Evolutionary conservation across 2,329 filamentous ascomycete genomes (phyloP), one percentile per base, ranked within the genome.

Genomic region (Penicillium freii): DNA sequence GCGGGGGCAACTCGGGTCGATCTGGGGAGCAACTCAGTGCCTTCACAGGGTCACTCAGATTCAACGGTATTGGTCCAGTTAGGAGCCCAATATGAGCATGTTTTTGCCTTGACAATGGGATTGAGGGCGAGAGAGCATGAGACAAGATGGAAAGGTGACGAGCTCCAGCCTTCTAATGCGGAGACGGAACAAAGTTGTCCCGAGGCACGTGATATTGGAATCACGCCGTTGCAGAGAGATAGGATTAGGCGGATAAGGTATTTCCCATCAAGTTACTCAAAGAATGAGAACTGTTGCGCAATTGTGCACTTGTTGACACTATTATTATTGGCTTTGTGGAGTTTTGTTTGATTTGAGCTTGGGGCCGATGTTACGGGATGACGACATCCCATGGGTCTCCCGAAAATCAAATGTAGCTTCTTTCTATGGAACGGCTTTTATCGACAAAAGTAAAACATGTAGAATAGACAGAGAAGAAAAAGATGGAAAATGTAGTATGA

Each of bases 131-230:
- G 7, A 19, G 34, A 55, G 3, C 17, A 44, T 43, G 27, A 51
- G 58, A 59, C 46, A 45, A 61, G 57, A 54, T 51, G 46, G 45
- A 51, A 57, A 52, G 49, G 39, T 45, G 25, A 50, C 9, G 53
- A 65, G 56, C 59, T 64, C 59, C 58, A 59, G 48, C 59, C 57
- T 61, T 58, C 47, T 52, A 57, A 63, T 64, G 62, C 62, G 61
- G 63, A 66, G 60, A 60, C 55, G 63, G 59, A 65, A 61, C 52
- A 66, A 61, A 51, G 44, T 60, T 59, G 25, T 17, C 40, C 64
- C 63, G 48, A 21, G n/a, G 1, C 64, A 66, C 61, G 60, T 66
- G 64, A 64, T 13, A 2, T 10, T 4, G 1, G 2, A 11, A 8
- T 36, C 5, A n/a, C 7, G 5, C 6, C 1, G 29, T 15, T 34